Percentiles rank a stretch among this genome's conserved stretches.
Conservation (phyloP, 2,329 filamentous ascomycete genomes). For the Diplodia corticola region DNA sequence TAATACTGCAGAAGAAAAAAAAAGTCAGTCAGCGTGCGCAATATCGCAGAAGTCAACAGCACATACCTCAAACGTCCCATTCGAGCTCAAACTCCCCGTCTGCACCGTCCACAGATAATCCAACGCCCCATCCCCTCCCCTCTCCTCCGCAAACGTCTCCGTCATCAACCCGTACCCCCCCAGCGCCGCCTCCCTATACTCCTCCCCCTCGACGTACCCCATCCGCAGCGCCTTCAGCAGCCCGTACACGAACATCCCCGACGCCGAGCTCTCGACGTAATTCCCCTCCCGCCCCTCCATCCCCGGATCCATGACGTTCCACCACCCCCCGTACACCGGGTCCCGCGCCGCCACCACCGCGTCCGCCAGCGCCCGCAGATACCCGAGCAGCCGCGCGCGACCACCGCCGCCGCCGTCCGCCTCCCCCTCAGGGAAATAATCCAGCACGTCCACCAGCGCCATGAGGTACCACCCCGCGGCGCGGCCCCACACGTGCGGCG, state of each 20-base stretch:
- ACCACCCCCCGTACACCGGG: constrained; percentile 56
- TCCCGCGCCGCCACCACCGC: constrained; percentile 49
- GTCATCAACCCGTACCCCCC: constrained; percentile 49
- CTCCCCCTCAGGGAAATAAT: constrained; percentile 45
- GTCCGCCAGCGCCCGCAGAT: constrained; percentile 44
- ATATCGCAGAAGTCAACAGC: not conserved
- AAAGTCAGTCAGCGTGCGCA: too few relatives aligned
- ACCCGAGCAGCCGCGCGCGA: constrained; percentile 42
- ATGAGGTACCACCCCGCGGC: constrained; percentile 43
- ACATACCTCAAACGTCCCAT: constrained; percentile 51
- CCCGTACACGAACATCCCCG: constrained; percentile 51
- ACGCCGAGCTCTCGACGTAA: constrained; percentile 61
- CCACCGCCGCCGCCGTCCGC: too few relatives aligned
- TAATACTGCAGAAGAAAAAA: constrained; percentile 48
- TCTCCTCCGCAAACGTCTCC: constrained; percentile 50
- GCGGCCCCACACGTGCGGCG: constrained; percentile 41
- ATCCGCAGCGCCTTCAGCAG: constrained; percentile 38
- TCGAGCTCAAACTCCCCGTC: constrained; percentile 53
- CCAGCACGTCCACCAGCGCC: constrained; percentile 51
- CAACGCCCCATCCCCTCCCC: constrained; percentile 46
- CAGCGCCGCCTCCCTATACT: constrained; percentile 43
- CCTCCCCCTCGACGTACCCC: constrained; percentile 35
- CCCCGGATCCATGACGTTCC: constrained; percentile 56
- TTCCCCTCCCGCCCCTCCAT: constrained; percentile 52
- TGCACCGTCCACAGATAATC: constrained; percentile 54